Evolutionary conservation across 306 rosid species (phyloP).

Genomic region (Lablab purpureus): DNA sequence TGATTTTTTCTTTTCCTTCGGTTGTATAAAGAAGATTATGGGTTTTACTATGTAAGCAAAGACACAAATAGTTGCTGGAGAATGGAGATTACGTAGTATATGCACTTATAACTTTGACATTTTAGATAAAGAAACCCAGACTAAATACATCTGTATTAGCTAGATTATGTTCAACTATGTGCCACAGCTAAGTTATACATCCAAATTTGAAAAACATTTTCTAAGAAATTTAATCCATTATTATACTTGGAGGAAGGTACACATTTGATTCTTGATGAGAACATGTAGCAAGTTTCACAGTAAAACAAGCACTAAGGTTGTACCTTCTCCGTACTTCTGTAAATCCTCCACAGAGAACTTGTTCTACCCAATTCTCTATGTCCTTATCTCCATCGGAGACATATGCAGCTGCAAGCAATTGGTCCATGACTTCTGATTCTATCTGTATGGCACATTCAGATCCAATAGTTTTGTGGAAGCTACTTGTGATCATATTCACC

Average conservation of each 20-base stretch:
- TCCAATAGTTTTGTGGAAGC: conserved; percentile 4
- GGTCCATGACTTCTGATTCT: conserved; percentile 4
- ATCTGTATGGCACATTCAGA: neutral
- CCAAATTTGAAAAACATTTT: neutral
- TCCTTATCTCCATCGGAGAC: neutral
- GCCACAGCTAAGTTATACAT: neutral
- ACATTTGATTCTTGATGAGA: neutral
- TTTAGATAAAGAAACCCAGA: neutral
- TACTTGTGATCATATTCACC: neutral
- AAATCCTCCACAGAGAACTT: neutral
- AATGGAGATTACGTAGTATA: neutral
- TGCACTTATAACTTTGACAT: neutral
- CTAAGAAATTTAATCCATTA: neutral
- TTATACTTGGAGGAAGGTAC: neutral
- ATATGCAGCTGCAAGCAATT: conserved; percentile 3
- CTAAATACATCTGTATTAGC: neutral
- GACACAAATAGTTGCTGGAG: neutral
- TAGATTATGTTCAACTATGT: neutral
- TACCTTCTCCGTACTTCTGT: neutral
- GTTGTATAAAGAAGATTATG: too few species aligned
- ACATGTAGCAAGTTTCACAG: neutral
- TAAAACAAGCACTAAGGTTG: neutral
- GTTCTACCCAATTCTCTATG: neutral
- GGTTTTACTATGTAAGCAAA: neutral
- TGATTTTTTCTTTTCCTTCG: neutral